Base-by-base conservation (phyloP, 306 rosid genomes). In the Datisca glomerata region DNA sequence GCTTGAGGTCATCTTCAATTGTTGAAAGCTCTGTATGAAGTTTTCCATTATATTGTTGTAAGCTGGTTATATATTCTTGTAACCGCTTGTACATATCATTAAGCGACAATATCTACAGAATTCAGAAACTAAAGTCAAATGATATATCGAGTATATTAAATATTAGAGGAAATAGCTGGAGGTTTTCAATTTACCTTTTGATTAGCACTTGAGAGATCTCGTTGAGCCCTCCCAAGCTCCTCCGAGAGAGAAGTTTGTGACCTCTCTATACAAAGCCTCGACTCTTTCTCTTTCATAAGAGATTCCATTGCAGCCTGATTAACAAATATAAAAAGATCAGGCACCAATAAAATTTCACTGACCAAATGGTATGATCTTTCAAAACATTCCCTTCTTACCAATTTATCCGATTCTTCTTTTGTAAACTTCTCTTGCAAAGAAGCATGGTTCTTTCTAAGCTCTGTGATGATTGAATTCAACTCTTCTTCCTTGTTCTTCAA, bases 71-170 rank as follows among this genome's bases (percentile, higher is more conserved):
- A 69, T 89, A 89, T 29, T 89, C 98, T 61, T 89, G 96, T 44
- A 84, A 63, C 35, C 81, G 73, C 74, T 80, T 89, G 61, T 89
- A 84, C 98, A 89, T 89, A 28, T 89, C 98, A 58, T 85, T 89
- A 41, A 89, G 92, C 8, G 98, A 80, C 12, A 72, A 23, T 70
- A 84, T 80, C 96, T 89, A 74, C 75, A 61, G 31, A 70, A 59
- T 57, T 49, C 49, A 24, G 13, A 2, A 28, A 13, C 47, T 48
- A 10, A 17, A 38, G 21, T 6, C 9, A 39, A 39, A 25, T 34
- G 33, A 29, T 57, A 7, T 41, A 23, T 41, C 5, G 33, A n/a
- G 7, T 29, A 15, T 3, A 1, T 23, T 10, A 54, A 19, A 22
- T 29, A 13, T 22, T 22, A 18, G 12, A 11, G 20, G 43, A 60